Evolutionary conservation across 2,329 filamentous ascomycete species (phyloP).

Genomic region (Fusarium scirpi): DNA sequence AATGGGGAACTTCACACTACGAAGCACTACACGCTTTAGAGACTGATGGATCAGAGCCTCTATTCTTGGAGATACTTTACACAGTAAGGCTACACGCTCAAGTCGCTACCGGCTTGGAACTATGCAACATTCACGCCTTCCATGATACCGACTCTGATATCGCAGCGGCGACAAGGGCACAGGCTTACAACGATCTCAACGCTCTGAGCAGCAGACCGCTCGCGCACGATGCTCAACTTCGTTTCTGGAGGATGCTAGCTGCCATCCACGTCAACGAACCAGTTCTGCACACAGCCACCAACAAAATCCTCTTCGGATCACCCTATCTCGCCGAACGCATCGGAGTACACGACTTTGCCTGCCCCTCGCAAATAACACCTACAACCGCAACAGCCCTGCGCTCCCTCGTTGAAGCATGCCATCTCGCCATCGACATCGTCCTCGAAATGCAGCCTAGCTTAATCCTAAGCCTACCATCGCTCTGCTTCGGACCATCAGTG

Average conservation of each 20-base stretch:
- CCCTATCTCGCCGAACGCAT: slow-evolving; percentile 28
- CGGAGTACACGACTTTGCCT: slow-evolving; percentile 26
- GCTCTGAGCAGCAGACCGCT: slow-evolving; percentile 17
- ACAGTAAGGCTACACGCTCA: slow-evolving; percentile 15
- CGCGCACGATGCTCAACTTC: slow-evolving; percentile 9
- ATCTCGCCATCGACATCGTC: slow-evolving; percentile 22
- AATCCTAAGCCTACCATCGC: slow-evolving; percentile 22
- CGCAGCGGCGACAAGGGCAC: background rate
- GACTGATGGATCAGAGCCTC: background rate
- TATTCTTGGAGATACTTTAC: slow-evolving; percentile 27
- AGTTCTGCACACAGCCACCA: slow-evolving; percentile 23
- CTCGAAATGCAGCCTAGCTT: slow-evolving; percentile 11
- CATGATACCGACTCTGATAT: slow-evolving; percentile 8
- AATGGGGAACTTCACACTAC: slow-evolving; percentile 15
- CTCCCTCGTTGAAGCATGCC: slow-evolving; percentile 27
- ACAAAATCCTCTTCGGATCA: slow-evolving; percentile 28
- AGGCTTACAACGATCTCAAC: background rate
- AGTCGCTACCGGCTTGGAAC: slow-evolving; percentile 4
- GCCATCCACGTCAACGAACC: slow-evolving; percentile 21
- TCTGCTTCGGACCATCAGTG: slow-evolving; percentile 32
- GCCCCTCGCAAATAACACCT: slow-evolving; percentile 1
- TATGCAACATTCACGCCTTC: slow-evolving; percentile 10
- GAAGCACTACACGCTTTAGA: slow-evolving; percentile 20
- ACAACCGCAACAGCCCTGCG: slow-evolving; percentile 9
- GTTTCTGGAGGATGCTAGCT: slow-evolving; percentile 27